A percentile compares a stretch with the other conserved stretches of the same genome.
phyloP scores from a whole-genome alignment of 345 rosid genomes.

The Excoecaria agallocha region DNA sequence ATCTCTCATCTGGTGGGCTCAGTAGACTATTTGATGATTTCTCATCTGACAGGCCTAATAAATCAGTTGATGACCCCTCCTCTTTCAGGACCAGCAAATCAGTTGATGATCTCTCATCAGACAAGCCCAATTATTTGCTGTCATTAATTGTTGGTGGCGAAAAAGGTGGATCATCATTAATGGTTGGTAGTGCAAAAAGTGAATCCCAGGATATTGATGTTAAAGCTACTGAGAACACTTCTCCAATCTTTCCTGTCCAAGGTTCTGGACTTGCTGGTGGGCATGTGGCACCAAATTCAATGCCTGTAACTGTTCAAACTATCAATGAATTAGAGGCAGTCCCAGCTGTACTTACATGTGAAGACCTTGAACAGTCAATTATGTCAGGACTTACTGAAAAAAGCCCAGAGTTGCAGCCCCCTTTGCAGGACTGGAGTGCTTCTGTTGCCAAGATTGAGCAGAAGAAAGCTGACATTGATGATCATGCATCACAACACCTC shows the following conservation, averaged over 20 bases:
- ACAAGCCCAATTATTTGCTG: constrained; percentile 56
- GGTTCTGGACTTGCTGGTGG: constrained; percentile 33
- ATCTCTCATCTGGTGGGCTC: constrained; percentile 37
- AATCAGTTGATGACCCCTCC: constrained; percentile 43
- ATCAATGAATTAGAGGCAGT: constrained; percentile 35
- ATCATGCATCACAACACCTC: constrained; percentile 79
- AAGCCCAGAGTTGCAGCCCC: constrained; percentile 38
- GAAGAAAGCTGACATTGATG: constrained; percentile 44
- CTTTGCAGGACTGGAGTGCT: constrained; percentile 35
- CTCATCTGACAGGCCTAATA: constrained; percentile 43
- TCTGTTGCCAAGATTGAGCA: constrained; percentile 38
- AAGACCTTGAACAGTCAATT: constrained; percentile 95
- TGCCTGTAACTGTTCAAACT: constrained; percentile 26
- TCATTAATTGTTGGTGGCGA: constrained; percentile 76
- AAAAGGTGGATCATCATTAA: constrained; percentile 57
- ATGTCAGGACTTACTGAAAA: constrained; percentile 58
- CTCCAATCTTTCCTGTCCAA: constrained; percentile 36
- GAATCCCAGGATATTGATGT: constrained; percentile 45
- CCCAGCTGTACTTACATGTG: constrained; percentile 87
- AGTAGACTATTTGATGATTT: constrained; percentile 42
- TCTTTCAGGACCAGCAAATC: constrained; percentile 44
- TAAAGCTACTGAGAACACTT: constrained; percentile 27
- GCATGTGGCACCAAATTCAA: constrained; percentile 24
- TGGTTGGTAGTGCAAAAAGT: constrained; percentile 57
- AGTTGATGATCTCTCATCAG: constrained; percentile 37